Evolutionary conservation across 306 rosid species (phyloP).

Genomic region (Abrus pulchellus): DNA sequence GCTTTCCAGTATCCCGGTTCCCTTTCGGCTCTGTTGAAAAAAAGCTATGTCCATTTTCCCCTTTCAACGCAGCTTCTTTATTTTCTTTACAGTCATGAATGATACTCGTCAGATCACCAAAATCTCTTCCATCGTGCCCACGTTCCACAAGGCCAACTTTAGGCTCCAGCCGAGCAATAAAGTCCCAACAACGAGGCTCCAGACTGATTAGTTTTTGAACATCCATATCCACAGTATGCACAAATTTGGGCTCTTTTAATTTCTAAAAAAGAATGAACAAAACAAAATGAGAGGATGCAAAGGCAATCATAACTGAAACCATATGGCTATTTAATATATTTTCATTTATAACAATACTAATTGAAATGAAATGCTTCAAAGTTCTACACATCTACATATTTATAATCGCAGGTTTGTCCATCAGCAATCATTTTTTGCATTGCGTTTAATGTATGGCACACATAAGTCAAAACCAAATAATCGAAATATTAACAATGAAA

Average conservation of each 20-base stretch:
- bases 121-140: slow-evolving; percentile 54
- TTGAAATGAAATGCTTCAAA: slow-evolving; percentile 17
- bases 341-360: slow-evolving; percentile 21
- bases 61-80: slow-evolving; percentile 33
- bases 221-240: slow-evolving; percentile 93
- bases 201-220: slow-evolving; percentile 71
- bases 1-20: slow-evolving; percentile 54
- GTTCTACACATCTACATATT: background rate
- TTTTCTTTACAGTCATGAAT: slow-evolving; percentile 60
- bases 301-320: slow-evolving; percentile 5
- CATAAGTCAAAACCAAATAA: background rate
- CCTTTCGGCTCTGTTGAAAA: slow-evolving; percentile 47
- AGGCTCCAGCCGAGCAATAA: slow-evolving; percentile 81
- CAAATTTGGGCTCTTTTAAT: slow-evolving; percentile 90
- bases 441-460: background rate
- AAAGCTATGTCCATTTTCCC: slow-evolving; percentile 52
- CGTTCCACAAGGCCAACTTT: slow-evolving; percentile 86
- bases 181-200: slow-evolving; percentile 89
- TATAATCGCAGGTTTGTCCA: slow-evolving; percentile 10
- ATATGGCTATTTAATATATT: background rate
- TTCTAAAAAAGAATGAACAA: slow-evolving; percentile 57
- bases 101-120: slow-evolving; percentile 69
- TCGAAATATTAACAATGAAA: slow-evolving; percentile 7
- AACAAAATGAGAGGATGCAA: slow-evolving; percentile 42
- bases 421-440: slow-evolving; percentile 29